Percentiles rank a stretch among this genome's conserved stretches.
Conservation (phyloP, 768 basidiomycete species). For the Phaffia australis region DNA sequence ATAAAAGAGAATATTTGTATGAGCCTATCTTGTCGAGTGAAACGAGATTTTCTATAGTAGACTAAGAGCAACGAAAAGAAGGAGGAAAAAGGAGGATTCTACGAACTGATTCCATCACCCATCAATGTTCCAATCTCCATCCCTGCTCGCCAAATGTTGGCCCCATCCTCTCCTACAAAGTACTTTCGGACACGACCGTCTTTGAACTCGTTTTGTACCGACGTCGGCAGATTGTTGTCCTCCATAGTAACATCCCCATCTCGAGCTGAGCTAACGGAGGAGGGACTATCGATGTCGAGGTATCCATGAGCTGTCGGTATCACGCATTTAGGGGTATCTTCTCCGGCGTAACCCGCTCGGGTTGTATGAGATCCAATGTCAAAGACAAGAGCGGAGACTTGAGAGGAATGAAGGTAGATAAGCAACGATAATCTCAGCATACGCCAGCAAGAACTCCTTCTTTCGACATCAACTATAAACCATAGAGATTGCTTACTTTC, state of each 20-base stretch:
- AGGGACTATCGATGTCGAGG: slow-evolving; percentile 39
- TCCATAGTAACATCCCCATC: slow-evolving; percentile 26
- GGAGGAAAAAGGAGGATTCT: slow-evolving; percentile 27
- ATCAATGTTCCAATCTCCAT: slow-evolving; percentile 83
- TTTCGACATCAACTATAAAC: not conserved
- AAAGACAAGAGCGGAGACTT: slow-evolving; percentile 84
- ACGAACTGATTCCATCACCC: slow-evolving; percentile 67
- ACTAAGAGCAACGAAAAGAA: not conserved
- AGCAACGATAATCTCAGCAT: not conserved
- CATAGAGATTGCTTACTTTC: not conserved
- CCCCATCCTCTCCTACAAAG: slow-evolving; percentile 76
- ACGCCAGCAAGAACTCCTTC: not conserved
- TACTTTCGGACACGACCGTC: slow-evolving; percentile 41
- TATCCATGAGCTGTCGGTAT: slow-evolving; percentile 84
- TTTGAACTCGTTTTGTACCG: slow-evolving; percentile 27
- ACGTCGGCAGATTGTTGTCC: slow-evolving; percentile 34
- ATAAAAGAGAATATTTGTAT: not conserved
- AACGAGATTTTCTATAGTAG: not conserved
- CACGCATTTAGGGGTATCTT: slow-evolving; percentile 86
- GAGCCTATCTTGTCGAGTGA: not conserved
- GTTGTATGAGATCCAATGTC: slow-evolving; percentile 85
- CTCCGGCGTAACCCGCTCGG: slow-evolving; percentile 93
- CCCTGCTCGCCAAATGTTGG: slow-evolving; percentile 75
- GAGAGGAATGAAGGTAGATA: not conserved
- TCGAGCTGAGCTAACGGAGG: slow-evolving; percentile 23